Base-by-base conservation (phyloP, 306 rosid species). In the Acacia confusa region DNA sequence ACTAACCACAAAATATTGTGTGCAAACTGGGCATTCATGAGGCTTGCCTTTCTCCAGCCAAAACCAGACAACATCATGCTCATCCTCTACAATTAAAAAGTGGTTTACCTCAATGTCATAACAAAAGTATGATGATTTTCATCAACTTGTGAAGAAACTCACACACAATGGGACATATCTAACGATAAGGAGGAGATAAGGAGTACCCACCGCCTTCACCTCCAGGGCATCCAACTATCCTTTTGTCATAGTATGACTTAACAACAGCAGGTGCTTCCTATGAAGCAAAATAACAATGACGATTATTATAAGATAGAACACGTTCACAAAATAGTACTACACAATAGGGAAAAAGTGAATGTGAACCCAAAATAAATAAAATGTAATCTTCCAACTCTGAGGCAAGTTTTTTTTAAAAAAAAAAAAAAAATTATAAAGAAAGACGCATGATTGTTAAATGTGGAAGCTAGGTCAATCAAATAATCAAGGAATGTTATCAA, bases 11-110 rank as follows among this genome's bases (percentile, higher is more conserved):
- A 95, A 95, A 70, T 93, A 90, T 72, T 95, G 99, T 41, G 96
- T 6, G 75, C 99, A 95, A 70, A 93, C 99, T 4, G 99, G 98
- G 57, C 99, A 95, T 90, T 93, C 98, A 82, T 85, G 89, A 11
- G 96, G 91, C 86, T 93, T 88, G 78, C 83, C 94, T 83, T 95
- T 93, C 90, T 89, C 91, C 96, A 95, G 89, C 96, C 99, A 94
- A 88, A 95, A 95, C 98, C 99, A 95, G 82, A 95, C 96, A 85
- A 95, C 93, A 80, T 95, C 99, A 77, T 95, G 99, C 86, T 93
- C 97, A 85, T 95, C 99, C 90, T 95, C 97, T 95, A 90, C 84
- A 88, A 66, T 76, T 38, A 81, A 79, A 81, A 61, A 40, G 72
- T 52, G 63, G 77, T 77, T 53, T 78, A 87, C 20, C 47, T 65